phyloP scores from a whole-genome alignment of 2,329 filamentous ascomycete genomes.

The Diaporthe velutina region DNA sequence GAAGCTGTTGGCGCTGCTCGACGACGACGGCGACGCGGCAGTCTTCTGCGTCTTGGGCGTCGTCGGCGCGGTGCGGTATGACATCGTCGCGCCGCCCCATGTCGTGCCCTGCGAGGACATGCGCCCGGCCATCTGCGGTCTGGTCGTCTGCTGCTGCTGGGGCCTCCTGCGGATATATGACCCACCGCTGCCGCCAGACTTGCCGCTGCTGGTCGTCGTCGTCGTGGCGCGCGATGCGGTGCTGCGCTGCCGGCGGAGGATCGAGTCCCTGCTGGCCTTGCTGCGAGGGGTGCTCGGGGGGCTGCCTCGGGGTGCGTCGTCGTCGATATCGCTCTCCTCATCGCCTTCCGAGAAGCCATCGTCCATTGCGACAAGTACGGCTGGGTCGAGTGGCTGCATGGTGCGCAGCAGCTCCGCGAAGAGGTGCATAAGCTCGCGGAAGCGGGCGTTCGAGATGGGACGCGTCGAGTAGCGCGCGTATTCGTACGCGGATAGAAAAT shows the following conservation, averaged over 20 bases:
- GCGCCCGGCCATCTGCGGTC: slow-evolving; percentile 49
- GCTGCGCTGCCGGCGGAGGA: slow-evolving; percentile 40
- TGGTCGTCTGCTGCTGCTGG: slow-evolving; percentile 33
- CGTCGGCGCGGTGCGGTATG: slow-evolving; percentile 66
- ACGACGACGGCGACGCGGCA: slow-evolving; percentile 48
- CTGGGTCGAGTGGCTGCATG: slow-evolving; percentile 76
- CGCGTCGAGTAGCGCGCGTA: slow-evolving; percentile 83
- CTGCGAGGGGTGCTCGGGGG: slow-evolving; percentile 56
- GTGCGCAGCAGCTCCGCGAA: slow-evolving; percentile 85
- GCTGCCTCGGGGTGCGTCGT: slow-evolving; percentile 57
- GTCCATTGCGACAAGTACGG: slow-evolving; percentile 56
- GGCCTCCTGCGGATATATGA: slow-evolving; percentile 40
- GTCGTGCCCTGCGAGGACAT: slow-evolving; percentile 59
- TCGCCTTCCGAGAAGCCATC: slow-evolving; percentile 44
- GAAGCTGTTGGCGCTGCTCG: slow-evolving; percentile 56
- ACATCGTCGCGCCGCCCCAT: slow-evolving; percentile 48
- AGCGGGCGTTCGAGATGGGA: slow-evolving; percentile 77
- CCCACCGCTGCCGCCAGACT: slow-evolving; percentile 2
- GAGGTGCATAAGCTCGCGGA: slow-evolving; percentile 83
- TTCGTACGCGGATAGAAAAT: slow-evolving; percentile 85
- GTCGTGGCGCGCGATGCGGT: slow-evolving; percentile 34
- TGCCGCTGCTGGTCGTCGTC: slow-evolving; percentile 33
- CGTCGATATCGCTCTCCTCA: slow-evolving; percentile 58
- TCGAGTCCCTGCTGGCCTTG: slow-evolving; percentile 25
- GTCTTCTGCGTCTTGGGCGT: slow-evolving; percentile 60